Evolutionary conservation across 164 flowering plant genomes (phyloP), one percentile per base, ranked within the genome.

Genomic region (Vitis labrusca): DNA sequence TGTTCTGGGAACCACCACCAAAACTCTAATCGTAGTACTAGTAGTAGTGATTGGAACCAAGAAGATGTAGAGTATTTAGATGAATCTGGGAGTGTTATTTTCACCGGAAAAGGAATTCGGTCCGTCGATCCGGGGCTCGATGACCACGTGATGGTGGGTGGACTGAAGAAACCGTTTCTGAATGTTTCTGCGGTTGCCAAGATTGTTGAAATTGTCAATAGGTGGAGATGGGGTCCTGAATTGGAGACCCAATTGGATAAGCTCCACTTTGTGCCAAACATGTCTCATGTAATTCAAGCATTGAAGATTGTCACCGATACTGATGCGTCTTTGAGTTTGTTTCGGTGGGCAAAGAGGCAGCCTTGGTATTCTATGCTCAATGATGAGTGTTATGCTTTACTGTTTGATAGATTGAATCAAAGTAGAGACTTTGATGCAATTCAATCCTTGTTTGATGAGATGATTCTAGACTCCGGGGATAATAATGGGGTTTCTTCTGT

Each of bases 151-250:
- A 84, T 95, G 94, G 82, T 87, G 16, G 99, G 99, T 57, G 94
- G 82, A 8, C 15, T 95, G 44, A 92, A 84, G 82, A 90, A 90
- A 81, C 90, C 97, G 1, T 78, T 91, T 60, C 64, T 78, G 68
- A 88, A 91, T 79, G 88, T 85, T 47, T 72, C 83, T 1, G 95
- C 91, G 1, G 94, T 94, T 52, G 86, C 89, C 0, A 94, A 92
- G 75, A 85, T 95, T 17, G 89, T 92, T 6, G 99, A 92, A 84
- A 79, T 88, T 53, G 92, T 90, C 32, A 88, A 82, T 68, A 87
- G 99, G 75, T 94, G 99, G 99, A 90, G 82, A 79, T 94, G 99
- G 99, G 98, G 98, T 3, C 99, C 98, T n/a, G 96, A 94, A 32
- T 75, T 94, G 85, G 99, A 94, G 73, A 80, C 84, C 67, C 99